These are phyloP conservation scores for Colletotrichum somersetense DNA, from an alignment of 2,329 filamentous ascomycete genomes.

Conservation along the genomic window DNA sequence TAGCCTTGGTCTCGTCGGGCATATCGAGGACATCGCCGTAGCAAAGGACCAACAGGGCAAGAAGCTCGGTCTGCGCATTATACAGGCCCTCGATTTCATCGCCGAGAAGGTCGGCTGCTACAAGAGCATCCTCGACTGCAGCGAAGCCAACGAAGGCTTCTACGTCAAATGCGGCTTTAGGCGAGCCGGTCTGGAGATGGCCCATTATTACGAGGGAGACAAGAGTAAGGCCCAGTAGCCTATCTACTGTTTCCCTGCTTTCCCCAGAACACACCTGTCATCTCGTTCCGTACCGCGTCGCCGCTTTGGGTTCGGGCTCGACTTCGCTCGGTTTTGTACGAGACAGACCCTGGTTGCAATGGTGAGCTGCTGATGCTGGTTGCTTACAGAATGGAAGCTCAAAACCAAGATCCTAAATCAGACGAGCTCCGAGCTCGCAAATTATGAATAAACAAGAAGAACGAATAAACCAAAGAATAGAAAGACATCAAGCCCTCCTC, in stretches of 20 bases:
- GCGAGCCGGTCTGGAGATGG: constrained; percentile 94
- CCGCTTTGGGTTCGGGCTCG: not conserved
- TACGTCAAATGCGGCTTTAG: constrained; percentile 98
- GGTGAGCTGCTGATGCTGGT: constrained; percentile 33
- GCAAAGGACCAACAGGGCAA: constrained; percentile 96
- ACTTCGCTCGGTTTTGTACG: constrained; percentile 2
- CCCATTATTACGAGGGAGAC: constrained; percentile 84
- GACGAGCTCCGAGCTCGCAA: constrained; percentile 12
- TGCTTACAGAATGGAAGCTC: constrained; percentile 20
- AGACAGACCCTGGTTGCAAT: constrained; percentile 17
- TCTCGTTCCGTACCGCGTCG: not conserved
- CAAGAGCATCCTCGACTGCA: constrained; percentile 97
- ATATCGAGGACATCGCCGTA: constrained; percentile 98
- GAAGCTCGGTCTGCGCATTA: constrained; percentile 92
- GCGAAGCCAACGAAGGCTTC: constrained; percentile 95
- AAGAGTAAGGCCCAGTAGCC: constrained; percentile 59
- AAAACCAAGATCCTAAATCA: constrained; percentile 7
- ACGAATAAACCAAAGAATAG: constrained; percentile 12
- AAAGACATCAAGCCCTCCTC: not conserved
- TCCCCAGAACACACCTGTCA: not conserved
- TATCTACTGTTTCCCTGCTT: constrained; percentile 11
- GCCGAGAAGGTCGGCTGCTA: constrained; percentile 93
- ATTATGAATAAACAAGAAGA: constrained; percentile 12
- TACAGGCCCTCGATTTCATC: constrained; percentile 91
- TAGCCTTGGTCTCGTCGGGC: constrained; percentile 84